phyloP scores from a whole-genome alignment of 1,284 basidiomycete genomes.

The Microbotryum lychnidis-dioicae region DNA sequence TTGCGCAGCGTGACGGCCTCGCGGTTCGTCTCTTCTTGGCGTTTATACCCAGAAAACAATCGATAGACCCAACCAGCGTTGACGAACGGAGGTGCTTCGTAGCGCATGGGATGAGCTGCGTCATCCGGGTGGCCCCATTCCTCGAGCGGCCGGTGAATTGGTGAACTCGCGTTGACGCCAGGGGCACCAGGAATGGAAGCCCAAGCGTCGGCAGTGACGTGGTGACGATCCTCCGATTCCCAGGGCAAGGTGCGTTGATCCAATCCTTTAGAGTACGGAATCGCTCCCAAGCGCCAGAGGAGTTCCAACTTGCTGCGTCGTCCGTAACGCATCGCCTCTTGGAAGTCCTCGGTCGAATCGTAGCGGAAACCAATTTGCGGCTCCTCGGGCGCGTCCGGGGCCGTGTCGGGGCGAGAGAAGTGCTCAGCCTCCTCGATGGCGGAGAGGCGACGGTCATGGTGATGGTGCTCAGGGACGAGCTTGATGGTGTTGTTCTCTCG shows the following conservation, averaged over 20 bases:
- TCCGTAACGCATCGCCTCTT: slow-evolving; percentile 38
- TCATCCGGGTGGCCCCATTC: neutral
- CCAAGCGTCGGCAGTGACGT: slow-evolving; percentile 33
- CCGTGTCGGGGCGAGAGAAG: slow-evolving; percentile 16
- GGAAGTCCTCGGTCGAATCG: slow-evolving; percentile 35
- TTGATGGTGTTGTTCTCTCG: slow-evolving; percentile 27
- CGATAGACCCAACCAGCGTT: slow-evolving; percentile 38
- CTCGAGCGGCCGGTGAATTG: slow-evolving; percentile 18
- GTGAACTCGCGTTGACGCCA: slow-evolving; percentile 14
- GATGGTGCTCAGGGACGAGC: slow-evolving; percentile 21
- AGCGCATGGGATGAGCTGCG: slow-evolving; percentile 13
- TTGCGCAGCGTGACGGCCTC: slow-evolving; percentile 34
- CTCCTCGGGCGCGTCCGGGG: slow-evolving; percentile 35
- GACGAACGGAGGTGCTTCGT: slow-evolving; percentile 19
- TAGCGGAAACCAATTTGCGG: slow-evolving; percentile 39
- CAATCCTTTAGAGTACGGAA: slow-evolving; percentile 34
- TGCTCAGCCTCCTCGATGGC: slow-evolving; percentile 22
- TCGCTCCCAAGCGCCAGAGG: slow-evolving; percentile 38
- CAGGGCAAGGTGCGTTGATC: slow-evolving; percentile 34
- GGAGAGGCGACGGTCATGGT: slow-evolving; percentile 14
- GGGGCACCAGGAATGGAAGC: slow-evolving; percentile 32
- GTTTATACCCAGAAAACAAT: slow-evolving; percentile 36
- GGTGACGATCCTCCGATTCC: slow-evolving; percentile 34
- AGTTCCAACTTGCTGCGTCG: slow-evolving; percentile 37
- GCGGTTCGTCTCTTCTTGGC: slow-evolving; percentile 33